Evolutionary conservation across 192 early-diverging fungal species (phyloP).

Genomic region (Mortierella alpina): DNA sequence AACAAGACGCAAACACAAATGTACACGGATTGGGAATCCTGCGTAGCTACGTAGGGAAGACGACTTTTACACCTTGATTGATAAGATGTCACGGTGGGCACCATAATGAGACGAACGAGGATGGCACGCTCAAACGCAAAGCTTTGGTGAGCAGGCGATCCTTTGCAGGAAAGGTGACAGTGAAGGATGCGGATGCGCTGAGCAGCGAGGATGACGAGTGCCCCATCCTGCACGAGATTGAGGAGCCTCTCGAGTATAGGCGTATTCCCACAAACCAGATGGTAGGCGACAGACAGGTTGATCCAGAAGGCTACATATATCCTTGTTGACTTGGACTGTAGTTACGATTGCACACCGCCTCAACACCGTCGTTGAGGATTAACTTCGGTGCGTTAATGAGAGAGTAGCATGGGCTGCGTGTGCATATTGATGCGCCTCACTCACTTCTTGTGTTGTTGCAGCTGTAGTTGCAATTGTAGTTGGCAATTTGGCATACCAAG

Average conservation of each 20-base stretch:
- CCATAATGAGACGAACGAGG: conserved; percentile 32
- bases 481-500: neutral
- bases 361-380: conserved; percentile 72
- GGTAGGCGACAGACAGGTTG: conserved; percentile 63
- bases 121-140: neutral
- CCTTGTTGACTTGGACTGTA: conserved; percentile 66
- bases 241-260: conserved; percentile 7
- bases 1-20: no score
- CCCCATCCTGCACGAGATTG: conserved; percentile 19
- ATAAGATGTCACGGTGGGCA: conserved; percentile 76
- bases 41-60: conserved; percentile 47
- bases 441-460: neutral
- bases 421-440: no score
- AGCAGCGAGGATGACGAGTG: conserved; percentile 29
- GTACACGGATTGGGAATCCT: no score
- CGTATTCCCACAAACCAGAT: conserved; percentile 15
- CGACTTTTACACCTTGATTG: conserved; percentile 72
- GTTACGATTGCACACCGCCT: conserved; percentile 84
- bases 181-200: neutral
- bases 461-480: no score
- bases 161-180: conserved; percentile 2
- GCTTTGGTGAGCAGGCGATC: conserved; percentile 4
- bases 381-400: conserved; percentile 20
- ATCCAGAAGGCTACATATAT: conserved; percentile 72
- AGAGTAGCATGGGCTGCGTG: neutral